phyloP scores from a whole-genome alignment of 1,284 basidiomycete species.

The Gomphus bonarii region DNA sequence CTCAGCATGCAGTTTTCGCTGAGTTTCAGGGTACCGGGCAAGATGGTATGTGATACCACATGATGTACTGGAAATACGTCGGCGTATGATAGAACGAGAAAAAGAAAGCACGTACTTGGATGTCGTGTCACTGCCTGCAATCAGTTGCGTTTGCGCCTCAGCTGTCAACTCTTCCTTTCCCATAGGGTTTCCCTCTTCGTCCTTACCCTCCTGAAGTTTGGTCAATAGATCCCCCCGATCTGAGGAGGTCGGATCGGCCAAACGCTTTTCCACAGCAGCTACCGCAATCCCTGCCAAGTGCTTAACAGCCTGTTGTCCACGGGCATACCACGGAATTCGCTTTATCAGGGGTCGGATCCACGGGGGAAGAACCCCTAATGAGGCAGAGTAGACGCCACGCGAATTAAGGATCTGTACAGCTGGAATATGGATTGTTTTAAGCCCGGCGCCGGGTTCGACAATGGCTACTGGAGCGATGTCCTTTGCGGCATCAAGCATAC shows the following conservation, averaged over 20 bases:
- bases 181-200: constrained; percentile 73
- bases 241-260: constrained; percentile 40
- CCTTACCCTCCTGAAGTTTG: constrained; percentile 69
- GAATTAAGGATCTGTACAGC: constrained; percentile 84
- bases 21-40: constrained; percentile 52
- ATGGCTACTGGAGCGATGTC: constrained; percentile 62
- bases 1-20: constrained; percentile 68
- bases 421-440: constrained; percentile 47
- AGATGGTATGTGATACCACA: constrained; percentile 83
- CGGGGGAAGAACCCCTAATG: constrained; percentile 72
- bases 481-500: constrained; percentile 72
- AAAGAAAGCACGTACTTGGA: constrained; percentile 49
- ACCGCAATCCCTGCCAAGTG: constrained; percentile 75
- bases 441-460: constrained; percentile 40
- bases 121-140: constrained; percentile 78
- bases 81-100: constrained; percentile 4
- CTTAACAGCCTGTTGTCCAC: constrained; percentile 59
- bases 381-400: constrained; percentile 80
- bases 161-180: constrained; percentile 75
- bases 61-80: constrained; percentile 44
- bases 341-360: constrained; percentile 60
- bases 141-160: constrained; percentile 78
- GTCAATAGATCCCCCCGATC: constrained; percentile 73
- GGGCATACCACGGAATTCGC: constrained; percentile 66
- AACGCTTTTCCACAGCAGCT: constrained; percentile 67